Evolutionary conservation across 306 rosid species (phyloP), one percentile per base, ranked within the genome.

Genomic region (Alnus rubra): DNA sequence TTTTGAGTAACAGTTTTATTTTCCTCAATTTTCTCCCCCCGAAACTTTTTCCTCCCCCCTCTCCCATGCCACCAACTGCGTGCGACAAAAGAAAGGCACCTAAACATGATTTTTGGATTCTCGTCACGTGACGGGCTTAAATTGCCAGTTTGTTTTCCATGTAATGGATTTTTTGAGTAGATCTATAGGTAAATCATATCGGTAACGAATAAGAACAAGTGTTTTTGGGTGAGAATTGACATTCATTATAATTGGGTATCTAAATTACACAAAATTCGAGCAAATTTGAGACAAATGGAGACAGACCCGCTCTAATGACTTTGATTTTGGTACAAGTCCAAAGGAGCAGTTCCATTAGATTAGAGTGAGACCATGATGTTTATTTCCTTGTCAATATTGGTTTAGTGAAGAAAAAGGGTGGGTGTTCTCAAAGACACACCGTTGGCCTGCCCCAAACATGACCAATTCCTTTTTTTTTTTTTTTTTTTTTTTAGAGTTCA

Each of bases 391-490:
- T 50, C 54, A 13, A 9, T 9, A 13, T 50, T 16, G 54, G 19
- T 54, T 54, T 54, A 18, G 30, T 1, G 31, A 33, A 55, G 5
- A 13, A 33, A 56, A 23, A 81, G 7, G 45, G 45, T 33, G 45
- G 30, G 60, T 73, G 45, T 63, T 63, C 71, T 76, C 23, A 6
- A 53, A 39, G 54, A 69, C 73, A 58, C 1, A 10, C 4, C 54
- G 45, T 58, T 73, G 49, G 72, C 1, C 42, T 30, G 74, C n/a
- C 75, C 68, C 31, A 50, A 80, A 74, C 68, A 64, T 60, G 64
- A n/a, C 23, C 18, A 12, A 53, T 30, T 23, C 28, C 0, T 23
- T 23, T 23, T 23, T 23, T 0, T 45, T 30, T 49, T 58, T 33
- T 5, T 73, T 19, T 37, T 42, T 13, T 7, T 37, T 52, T n/a